Base-by-base conservation (phyloP, 1,284 basidiomycete genomes). In the Trametes pubescens region DNA sequence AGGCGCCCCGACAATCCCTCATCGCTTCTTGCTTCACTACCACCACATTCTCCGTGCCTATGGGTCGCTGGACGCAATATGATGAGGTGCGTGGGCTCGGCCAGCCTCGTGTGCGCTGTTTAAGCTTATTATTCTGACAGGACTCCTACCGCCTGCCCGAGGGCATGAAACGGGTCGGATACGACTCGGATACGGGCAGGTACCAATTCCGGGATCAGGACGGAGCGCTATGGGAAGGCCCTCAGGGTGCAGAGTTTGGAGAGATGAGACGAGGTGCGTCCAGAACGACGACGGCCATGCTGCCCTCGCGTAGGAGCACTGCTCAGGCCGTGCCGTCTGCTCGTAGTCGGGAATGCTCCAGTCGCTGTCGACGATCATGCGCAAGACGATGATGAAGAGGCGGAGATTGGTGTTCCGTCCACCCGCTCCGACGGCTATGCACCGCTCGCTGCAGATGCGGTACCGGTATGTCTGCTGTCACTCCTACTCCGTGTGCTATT, bases 361-460 rank as follows among this genome's bases (percentile, higher is more conserved):
- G 58, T 63, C 26, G 66, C 57, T 40, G 40, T 64, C 8, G 59
- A 59, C 53, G 69, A 67, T 59, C 64, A 55, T 38, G 59, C 65
- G 22, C 65, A 65, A 14, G 64, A 60, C 32, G 65, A 70, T 13
- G 69, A 70, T 22, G 76, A 78, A 47, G 79, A 79, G 49, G 79
- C 79, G 14, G 87, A 90, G 69, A 68, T 90, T 4, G 89, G 89
- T 71, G 86, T 84, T 44, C 13, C 24, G 13, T 14, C 47, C 24
- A 48, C 47, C 13, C 79, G 83, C 57, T 59, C 75, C 26, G 84
- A 86, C 64, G 88, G 86, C 6, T 90, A 91, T 71, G 78, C 82
- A 66, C 78, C 82, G 24, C 75, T 91, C 9, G 75, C 84, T 4
- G 73, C 79, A 2, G 84, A 87, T 64, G 76, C 80, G 64, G 89